phyloP scores from a whole-genome alignment of 176 grass and related monocot species.

The Ensete glaucum region DNA sequence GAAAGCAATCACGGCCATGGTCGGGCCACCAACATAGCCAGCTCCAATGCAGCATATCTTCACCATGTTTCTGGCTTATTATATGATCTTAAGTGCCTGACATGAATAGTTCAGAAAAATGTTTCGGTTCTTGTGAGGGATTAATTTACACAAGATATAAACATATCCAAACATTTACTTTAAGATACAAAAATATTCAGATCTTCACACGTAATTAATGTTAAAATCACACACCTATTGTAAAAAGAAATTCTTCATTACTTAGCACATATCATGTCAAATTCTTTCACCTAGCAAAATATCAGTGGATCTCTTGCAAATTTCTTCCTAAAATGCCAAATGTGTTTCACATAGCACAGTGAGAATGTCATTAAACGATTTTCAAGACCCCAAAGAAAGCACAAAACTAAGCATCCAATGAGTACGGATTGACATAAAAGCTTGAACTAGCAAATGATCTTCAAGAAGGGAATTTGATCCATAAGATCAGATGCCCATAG shows the following conservation, averaged over 20 bases:
- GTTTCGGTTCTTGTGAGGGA: not conserved
- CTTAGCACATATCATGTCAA: too few relatives aligned
- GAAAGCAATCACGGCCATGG: constrained; percentile 3
- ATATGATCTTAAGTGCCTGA: not conserved
- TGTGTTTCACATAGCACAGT: not conserved
- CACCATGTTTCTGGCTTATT: not conserved
- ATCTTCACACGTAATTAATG: too few relatives aligned
- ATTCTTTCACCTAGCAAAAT: too few relatives aligned
- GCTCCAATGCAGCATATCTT: constrained; percentile 4
- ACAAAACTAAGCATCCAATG: not conserved
- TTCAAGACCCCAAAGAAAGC: not conserved
- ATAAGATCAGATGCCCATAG: not conserved
- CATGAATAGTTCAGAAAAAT: not conserved
- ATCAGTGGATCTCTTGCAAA: too few relatives aligned
- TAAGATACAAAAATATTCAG: too few relatives aligned
- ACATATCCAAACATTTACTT: not conserved
- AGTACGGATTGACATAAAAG: not conserved
- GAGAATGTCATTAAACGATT: not conserved
- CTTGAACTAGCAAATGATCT: not conserved
- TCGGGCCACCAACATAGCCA: not conserved
- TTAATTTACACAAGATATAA: not conserved
- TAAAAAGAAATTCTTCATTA: too few relatives aligned
- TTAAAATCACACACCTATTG: too few relatives aligned
- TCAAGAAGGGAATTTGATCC: not conserved
- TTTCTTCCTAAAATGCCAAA: not conserved